Conservation (phyloP, 768 basidiomycete genomes). For the Galerina marginata region DNA sequence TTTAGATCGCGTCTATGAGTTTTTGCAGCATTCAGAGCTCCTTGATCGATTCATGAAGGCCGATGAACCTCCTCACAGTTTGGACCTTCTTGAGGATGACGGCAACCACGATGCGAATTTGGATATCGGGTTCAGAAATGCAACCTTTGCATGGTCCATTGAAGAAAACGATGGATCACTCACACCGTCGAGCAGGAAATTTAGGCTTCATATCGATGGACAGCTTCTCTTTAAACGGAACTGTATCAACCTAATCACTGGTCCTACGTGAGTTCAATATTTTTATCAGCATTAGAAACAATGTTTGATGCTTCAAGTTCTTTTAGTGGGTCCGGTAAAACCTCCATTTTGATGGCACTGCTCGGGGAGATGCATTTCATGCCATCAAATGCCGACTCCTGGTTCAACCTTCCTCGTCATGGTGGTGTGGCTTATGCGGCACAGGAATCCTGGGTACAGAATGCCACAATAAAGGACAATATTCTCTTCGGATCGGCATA, state of each 20-base stretch:
- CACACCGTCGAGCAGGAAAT: constrained; percentile 53
- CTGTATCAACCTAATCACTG: constrained; percentile 59
- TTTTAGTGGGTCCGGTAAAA: constrained; percentile 56
- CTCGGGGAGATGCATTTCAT: constrained; percentile 69
- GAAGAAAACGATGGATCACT: constrained; percentile 36
- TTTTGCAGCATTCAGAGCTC: constrained; percentile 52
- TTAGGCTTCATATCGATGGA: constrained; percentile 55
- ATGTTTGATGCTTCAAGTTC: neutral
- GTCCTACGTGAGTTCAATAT: constrained; percentile 47
- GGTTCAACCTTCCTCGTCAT: constrained; percentile 67
- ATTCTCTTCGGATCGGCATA: constrained; percentile 78
- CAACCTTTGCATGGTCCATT: constrained; percentile 59
- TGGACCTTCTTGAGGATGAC: neutral
- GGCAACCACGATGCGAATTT: constrained; percentile 13
- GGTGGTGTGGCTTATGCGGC: constrained; percentile 77
- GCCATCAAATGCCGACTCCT: constrained; percentile 53
- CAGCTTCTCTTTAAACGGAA: constrained; percentile 60
- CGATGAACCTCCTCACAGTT: neutral
- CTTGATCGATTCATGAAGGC: constrained; percentile 41
- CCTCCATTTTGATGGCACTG: constrained; percentile 66
- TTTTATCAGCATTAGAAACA: neutral
- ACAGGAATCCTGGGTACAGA: constrained; percentile 84
- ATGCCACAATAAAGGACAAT: constrained; percentile 79
- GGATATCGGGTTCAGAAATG: constrained; percentile 56
- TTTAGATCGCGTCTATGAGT: constrained; percentile 54